These are phyloP conservation scores for Chaetoscypha palmicola DNA, from an alignment of 2,329 filamentous ascomycete species.

Conservation along the genomic window DNA sequence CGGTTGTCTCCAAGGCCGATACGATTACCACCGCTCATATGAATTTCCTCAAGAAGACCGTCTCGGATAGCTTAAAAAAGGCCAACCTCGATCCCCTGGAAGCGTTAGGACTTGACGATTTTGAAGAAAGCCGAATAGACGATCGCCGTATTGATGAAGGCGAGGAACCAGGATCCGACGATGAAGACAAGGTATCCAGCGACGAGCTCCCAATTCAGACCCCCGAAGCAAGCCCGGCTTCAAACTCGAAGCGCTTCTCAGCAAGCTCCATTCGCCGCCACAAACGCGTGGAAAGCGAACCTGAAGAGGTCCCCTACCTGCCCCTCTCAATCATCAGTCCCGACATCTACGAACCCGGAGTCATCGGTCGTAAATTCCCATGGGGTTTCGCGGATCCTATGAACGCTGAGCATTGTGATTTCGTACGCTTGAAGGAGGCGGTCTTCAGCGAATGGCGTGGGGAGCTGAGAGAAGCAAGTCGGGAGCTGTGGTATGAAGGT, in stretches of 20 bases:
- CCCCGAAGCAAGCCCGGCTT: slow-evolving; percentile 28
- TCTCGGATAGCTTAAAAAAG: slow-evolving; percentile 81
- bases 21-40: slow-evolving; percentile 95
- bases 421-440: slow-evolving; percentile 78
- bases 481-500: slow-evolving; percentile 90
- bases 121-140: slow-evolving; percentile 51
- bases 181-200: slow-evolving; percentile 22
- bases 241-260: slow-evolving; percentile 28
- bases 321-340: slow-evolving; percentile 92
- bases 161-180: slow-evolving; percentile 39
- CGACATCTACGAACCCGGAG: slow-evolving; percentile 75
- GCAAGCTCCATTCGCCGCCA: slow-evolving; percentile 29
- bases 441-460: slow-evolving; percentile 91
- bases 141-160: slow-evolving; percentile 47
- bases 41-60: slow-evolving; percentile 81
- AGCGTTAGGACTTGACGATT: slow-evolving; percentile 73
- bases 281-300: slow-evolving; percentile 33
- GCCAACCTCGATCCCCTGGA: slow-evolving; percentile 84
- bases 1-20: slow-evolving; percentile 93
- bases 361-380: slow-evolving; percentile 81
- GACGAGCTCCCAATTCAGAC: slow-evolving; percentile 36
- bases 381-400: slow-evolving; percentile 97
- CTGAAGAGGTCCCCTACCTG: slow-evolving; percentile 58
- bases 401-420: slow-evolving; percentile 88
- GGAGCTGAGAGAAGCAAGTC: slow-evolving; percentile 83